phyloP scores from a whole-genome alignment of 2,329 filamentous ascomycete species.

The Penicillium sp. region DNA sequence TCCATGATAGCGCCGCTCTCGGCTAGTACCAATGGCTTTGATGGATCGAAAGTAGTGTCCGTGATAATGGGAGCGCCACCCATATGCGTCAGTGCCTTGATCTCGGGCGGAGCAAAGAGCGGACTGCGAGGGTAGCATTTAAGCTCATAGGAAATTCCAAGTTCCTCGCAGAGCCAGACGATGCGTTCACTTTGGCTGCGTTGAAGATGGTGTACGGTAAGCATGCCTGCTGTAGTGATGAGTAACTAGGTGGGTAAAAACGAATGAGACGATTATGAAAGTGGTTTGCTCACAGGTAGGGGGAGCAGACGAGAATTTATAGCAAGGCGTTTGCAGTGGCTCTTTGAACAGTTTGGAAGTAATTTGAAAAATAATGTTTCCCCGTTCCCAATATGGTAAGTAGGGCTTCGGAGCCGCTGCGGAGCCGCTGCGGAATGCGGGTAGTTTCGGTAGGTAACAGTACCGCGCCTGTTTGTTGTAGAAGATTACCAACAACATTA shows the following conservation, averaged over 20 bases:
- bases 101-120: constrained; percentile 34
- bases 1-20: constrained; percentile 60
- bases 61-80: constrained; percentile 60
- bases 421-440: not conserved
- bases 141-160: constrained; percentile 52
- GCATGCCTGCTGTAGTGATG: not conserved
- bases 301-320: not conserved
- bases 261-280: too few species aligned
- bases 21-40: constrained; percentile 42
- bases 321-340: too few species aligned
- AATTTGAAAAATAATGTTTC: too few species aligned
- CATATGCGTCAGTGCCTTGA: constrained; percentile 46
- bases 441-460: too few species aligned
- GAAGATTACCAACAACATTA: not conserved
- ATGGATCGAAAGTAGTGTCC: constrained; percentile 43
- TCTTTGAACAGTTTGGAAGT: too few species aligned
- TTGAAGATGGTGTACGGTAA: constrained; percentile 50
- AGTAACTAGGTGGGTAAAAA: not conserved
- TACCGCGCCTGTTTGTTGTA: too few species aligned
- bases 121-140: constrained; percentile 47
- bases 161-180: constrained; percentile 63
- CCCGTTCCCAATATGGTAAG: too few species aligned
- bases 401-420: not conserved
- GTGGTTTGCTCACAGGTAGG: not conserved
- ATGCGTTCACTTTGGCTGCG: constrained; percentile 62